Base-by-base conservation (phyloP, 768 basidiomycete species). In the Pulveroboletus frians region DNA sequence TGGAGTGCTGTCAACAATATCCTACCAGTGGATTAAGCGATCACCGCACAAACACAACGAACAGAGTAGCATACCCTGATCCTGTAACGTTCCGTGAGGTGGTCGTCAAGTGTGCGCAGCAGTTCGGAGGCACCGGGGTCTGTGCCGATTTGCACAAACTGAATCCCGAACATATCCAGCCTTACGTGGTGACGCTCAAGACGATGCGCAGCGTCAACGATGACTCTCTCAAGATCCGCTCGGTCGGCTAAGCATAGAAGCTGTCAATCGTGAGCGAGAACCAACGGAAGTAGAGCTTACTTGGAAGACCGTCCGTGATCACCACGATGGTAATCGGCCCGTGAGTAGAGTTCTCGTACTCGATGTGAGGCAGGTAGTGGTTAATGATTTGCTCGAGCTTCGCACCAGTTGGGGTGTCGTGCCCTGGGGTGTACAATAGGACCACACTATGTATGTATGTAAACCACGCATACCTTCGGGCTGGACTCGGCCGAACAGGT, bases 1-100 rank as follows among this genome's bases (percentile, higher is more conserved):
- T 10, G 70, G 69, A 5, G 74, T 74, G 32, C 74, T 72, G 59
- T 77, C 76, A 6, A 78, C 74, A 30, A 78, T 71, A 48, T 78
- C 77, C 63, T 76, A 49, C 40, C 11, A 13, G 39, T 13, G 3
- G 3, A 15, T 49, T 57, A 3, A 56, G 44, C 39, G 8, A 27
- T 20, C 26, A 18, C 34, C 23, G 8, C 20, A 18, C 5, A 29
- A 5, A 17, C 20, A 10, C 10, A 21, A 15, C 0, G 9, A 38
- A n/a, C 2, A 9, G 21, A 36, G 18, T 5, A 9, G 47, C 39
- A 10, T 53, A 69, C 66, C 52, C 67, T 60, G 49, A 69, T 68
- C 46, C 58, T 59, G 59, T 67, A 69, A 5, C 53, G 61, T 1
- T 15, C 37, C 43, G 51, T 51, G 10, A 76, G 62, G 15, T 70